A percentile compares a stretch with the other conserved stretches of the same genome.
Evolutionary conservation across 306 rosid genomes (phyloP).

Genomic region (Acmispon strigosus): DNA sequence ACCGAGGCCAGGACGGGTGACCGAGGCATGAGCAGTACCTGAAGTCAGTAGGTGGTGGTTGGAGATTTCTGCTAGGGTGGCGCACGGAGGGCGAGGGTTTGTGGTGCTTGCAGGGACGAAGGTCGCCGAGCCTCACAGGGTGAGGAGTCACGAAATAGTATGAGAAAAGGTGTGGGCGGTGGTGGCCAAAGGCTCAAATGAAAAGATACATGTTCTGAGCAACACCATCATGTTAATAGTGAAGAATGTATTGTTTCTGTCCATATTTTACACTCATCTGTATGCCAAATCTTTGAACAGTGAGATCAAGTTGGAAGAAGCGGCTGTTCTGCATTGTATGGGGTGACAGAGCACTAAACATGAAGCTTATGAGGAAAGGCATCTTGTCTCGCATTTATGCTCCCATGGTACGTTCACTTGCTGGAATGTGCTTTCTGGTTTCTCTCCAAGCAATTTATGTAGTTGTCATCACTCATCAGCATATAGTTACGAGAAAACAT

Average conservation of each 20-base stretch:
- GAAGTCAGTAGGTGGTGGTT: too few relatives aligned
- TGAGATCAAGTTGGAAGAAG: constrained; percentile 51
- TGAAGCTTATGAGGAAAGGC: constrained; percentile 78
- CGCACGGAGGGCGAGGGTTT: too few relatives aligned
- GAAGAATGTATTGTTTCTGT: not conserved
- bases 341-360: constrained; percentile 57
- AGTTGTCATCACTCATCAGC: not conserved
- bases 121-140: too few relatives aligned
- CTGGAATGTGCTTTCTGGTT: constrained; percentile 1
- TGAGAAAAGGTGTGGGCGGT: too few relatives aligned
- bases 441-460: constrained; percentile 6
- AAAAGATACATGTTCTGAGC: too few relatives aligned
- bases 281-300: constrained; percentile 20
- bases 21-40: too few relatives aligned
- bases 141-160: too few relatives aligned
- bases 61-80: too few relatives aligned
- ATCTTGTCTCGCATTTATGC: constrained; percentile 79
- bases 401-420: constrained; percentile 57
- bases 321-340: constrained; percentile 75
- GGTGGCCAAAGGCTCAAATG: too few relatives aligned
- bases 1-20: too few relatives aligned
- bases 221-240: too few relatives aligned
- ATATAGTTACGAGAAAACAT: not conserved
- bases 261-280: not conserved
- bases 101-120: too few relatives aligned